Percentiles rank a stretch among this genome's conserved stretches.
phyloP scores from a whole-genome alignment of 2,329 filamentous ascomycete genomes.

The Basipetospora sp. region DNA sequence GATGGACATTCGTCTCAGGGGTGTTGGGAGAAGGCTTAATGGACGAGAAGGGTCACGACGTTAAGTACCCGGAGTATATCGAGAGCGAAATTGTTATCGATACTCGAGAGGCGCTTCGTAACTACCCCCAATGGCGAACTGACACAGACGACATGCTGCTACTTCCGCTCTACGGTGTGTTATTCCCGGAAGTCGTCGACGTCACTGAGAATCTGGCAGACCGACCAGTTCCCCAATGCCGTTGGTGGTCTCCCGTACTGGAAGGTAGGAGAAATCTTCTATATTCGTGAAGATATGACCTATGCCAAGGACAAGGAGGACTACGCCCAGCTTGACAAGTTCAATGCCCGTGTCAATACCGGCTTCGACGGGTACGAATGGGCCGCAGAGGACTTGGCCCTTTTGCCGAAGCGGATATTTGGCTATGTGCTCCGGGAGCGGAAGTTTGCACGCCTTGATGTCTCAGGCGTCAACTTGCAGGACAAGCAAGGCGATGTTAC shows the following conservation, averaged over 20 bases:
- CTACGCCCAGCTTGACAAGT: slow-evolving; percentile 19
- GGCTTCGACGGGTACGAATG: slow-evolving; percentile 30
- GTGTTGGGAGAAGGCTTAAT: too few relatives aligned
- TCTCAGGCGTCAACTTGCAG: slow-evolving; percentile 20
- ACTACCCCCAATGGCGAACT: slow-evolving; percentile 24
- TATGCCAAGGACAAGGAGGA: slow-evolving; percentile 23
- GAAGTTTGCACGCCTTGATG: slow-evolving; percentile 23
- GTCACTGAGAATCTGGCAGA: slow-evolving; percentile 19
- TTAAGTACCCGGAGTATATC: slow-evolving; percentile 73
- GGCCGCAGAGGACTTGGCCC: slow-evolving; percentile 50
- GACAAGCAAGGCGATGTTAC: slow-evolving; percentile 19
- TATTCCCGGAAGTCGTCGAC: slow-evolving; percentile 19
- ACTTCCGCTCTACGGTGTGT: slow-evolving; percentile 15
- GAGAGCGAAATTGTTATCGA: slow-evolving; percentile 64
- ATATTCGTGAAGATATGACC: too few relatives aligned
- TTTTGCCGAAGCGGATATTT: slow-evolving; percentile 27
- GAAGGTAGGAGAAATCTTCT: slow-evolving; percentile 23
- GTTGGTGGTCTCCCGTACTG: slow-evolving; percentile 22
- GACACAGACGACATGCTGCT: slow-evolving; percentile 18
- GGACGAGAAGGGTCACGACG: slow-evolving; percentile 62
- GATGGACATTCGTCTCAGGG: too few relatives aligned
- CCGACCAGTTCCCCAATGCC: slow-evolving; percentile 22
- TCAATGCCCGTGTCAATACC: slow-evolving; percentile 21
- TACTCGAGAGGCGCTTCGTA: slow-evolving; percentile 43
- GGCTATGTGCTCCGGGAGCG: slow-evolving; percentile 26